Evolutionary conservation across 2,329 filamentous ascomycete genomes (phyloP).

Genomic region (Aspergillus arachidicola): DNA sequence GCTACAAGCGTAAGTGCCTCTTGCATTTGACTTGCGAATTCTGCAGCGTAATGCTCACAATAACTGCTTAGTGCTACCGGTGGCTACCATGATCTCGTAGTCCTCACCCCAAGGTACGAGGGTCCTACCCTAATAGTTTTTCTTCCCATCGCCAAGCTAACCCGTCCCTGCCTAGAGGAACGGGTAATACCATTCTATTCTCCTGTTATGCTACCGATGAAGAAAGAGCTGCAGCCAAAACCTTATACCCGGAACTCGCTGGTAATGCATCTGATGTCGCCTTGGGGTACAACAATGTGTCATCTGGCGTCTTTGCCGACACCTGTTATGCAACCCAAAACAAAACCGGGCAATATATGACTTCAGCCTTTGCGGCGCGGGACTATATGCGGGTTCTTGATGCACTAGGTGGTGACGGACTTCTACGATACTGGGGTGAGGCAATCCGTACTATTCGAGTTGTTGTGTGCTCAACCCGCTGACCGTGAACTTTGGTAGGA

Average conservation of each 20-base stretch:
- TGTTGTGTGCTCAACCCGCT: background rate
- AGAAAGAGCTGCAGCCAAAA: background rate
- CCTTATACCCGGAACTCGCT: no score
- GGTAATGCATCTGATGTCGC: background rate
- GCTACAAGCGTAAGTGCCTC: background rate
- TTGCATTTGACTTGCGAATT: background rate
- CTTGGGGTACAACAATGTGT: background rate
- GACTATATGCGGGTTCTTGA: conserved; percentile 50
- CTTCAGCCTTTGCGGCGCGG: conserved; percentile 46
- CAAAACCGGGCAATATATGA: conserved; percentile 29
- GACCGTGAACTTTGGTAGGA: background rate
- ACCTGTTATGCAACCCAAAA: conserved; percentile 1
- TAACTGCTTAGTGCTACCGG: background rate
- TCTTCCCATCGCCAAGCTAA: background rate
- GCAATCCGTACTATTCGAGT: no score
- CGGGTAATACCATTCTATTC: conserved; percentile 3
- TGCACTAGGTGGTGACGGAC: conserved; percentile 42
- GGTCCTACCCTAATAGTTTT: background rate
- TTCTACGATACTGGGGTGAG: conserved; percentile 44
- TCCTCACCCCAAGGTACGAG: background rate
- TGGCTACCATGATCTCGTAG: background rate
- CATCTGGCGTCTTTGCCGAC: background rate
- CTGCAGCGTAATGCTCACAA: background rate
- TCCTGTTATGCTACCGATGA: background rate
- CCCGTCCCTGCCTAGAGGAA: background rate